Percentiles rank a stretch among this genome's conserved stretches.
Evolutionary conservation across 2,329 filamentous ascomycete species (phyloP).

Genomic region (Byssochlamys sp.): DNA sequence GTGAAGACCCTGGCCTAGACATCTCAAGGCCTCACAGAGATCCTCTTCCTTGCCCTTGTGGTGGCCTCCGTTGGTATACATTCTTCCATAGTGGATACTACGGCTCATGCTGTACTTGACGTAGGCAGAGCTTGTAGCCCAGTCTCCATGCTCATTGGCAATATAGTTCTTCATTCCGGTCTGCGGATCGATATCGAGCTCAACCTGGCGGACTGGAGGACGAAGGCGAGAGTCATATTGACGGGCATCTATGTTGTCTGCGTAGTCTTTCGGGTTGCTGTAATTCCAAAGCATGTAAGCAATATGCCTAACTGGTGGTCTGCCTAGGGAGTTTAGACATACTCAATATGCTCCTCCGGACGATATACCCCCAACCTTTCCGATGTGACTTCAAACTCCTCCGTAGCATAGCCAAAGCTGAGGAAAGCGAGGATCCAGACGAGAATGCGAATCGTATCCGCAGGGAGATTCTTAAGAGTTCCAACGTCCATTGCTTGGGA

Average conservation of each 20-base stretch:
- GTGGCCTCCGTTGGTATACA: constrained; percentile 60
- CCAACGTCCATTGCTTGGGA: constrained; percentile 75
- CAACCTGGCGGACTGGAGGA: constrained; percentile 61
- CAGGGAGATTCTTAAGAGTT: constrained; percentile 67
- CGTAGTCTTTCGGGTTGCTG: constrained; percentile 71
- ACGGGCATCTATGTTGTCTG: constrained; percentile 75
- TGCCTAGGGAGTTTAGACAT: constrained; percentile 6
- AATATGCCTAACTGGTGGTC: neutral
- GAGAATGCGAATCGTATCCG: constrained; percentile 66
- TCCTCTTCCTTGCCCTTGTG: constrained; percentile 60
- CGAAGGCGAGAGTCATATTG: constrained; percentile 67
- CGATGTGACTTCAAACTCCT: constrained; percentile 73
- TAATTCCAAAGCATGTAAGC: constrained; percentile 49
- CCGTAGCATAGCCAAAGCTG: constrained; percentile 75
- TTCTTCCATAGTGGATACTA: constrained; percentile 65
- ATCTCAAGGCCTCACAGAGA: constrained; percentile 69
- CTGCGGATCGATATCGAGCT: constrained; percentile 61
- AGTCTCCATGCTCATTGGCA: constrained; percentile 73
- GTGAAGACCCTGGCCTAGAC: constrained; percentile 65
- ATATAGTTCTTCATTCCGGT: constrained; percentile 99
- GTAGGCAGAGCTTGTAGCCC: constrained; percentile 84
- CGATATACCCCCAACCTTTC: constrained; percentile 72
- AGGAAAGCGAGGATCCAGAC: constrained; percentile 77
- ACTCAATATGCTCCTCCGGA: constrained; percentile 54
- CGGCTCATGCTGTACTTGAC: constrained; percentile 64